phyloP scores from a whole-genome alignment of 139 green algal genomes.

The Coelastrella sp. region DNA sequence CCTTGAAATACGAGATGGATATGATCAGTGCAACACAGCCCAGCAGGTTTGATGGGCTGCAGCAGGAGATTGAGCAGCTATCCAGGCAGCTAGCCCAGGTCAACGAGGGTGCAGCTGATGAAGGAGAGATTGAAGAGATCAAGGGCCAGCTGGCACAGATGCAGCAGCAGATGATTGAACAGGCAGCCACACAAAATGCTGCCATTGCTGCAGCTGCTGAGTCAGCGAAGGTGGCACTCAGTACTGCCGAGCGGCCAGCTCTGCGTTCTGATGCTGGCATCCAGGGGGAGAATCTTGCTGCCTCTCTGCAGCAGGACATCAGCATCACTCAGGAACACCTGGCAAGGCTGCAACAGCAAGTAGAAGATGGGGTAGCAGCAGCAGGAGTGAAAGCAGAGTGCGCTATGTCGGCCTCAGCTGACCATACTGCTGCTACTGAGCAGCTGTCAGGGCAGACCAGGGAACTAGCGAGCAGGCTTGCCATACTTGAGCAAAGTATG shows the following conservation, averaged over 20 bases:
- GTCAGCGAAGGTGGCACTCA: not conserved
- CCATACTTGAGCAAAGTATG: not conserved
- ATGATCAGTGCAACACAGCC: not conserved
- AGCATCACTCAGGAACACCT: not conserved
- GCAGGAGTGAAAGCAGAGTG: not conserved
- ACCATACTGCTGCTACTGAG: not conserved
- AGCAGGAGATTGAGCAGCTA: conserved; percentile 46
- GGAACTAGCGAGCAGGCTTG: conserved; percentile 30
- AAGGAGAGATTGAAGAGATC: conserved; percentile 22
- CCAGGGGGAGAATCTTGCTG: not conserved
- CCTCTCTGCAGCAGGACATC: conserved; percentile 9
- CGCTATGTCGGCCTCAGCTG: not conserved
- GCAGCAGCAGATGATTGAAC: conserved; percentile 11
- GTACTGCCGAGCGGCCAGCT: not conserved
- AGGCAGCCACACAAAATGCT: not conserved
- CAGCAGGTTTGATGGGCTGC: not conserved
- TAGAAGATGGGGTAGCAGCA: not conserved
- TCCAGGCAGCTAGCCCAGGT: conserved; percentile 30
- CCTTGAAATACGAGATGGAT: not conserved
- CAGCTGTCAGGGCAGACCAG: not conserved
- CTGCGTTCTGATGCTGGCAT: not conserved
- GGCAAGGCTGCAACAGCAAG: not conserved
- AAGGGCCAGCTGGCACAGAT: not conserved
- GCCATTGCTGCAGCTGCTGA: not conserved
- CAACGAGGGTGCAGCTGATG: conserved; percentile 36